Percentiles rank a stretch among this genome's conserved stretches.
These are phyloP conservation scores for Melastoma malabathricum DNA, from an alignment of 345 rosid genomes.

Conservation along the genomic window DNA sequence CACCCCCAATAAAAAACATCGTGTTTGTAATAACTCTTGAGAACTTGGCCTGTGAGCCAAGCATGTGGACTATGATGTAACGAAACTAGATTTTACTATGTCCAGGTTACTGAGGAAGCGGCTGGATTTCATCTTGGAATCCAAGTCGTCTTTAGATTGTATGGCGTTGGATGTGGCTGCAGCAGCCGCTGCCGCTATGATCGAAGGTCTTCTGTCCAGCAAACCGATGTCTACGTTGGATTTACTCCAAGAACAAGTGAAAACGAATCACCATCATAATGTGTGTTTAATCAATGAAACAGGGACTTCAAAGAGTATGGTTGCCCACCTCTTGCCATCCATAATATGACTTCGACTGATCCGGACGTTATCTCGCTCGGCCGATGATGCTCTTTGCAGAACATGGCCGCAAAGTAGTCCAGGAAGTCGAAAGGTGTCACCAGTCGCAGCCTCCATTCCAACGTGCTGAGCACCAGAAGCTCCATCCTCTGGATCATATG, in stretches of 20 bases:
- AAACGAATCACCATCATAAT: too few relatives aligned
- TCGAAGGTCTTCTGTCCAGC: constrained; percentile 35
- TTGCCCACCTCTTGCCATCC: constrained; percentile 24
- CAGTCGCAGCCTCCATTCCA: constrained; percentile 47
- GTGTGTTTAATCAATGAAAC: not conserved
- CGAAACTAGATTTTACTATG: constrained; percentile 25
- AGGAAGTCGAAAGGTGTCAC: constrained; percentile 42
- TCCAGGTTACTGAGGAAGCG: constrained; percentile 24
- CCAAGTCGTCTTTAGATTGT: constrained; percentile 27
- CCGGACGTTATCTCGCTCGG: constrained; percentile 6
- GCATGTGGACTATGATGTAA: not conserved
- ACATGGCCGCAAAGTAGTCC: constrained; percentile 19
- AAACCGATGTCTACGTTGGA: constrained; percentile 26
- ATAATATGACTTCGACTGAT: constrained; percentile 15
- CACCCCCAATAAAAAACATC: not conserved
- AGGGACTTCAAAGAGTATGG: not conserved
- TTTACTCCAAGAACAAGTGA: not conserved
- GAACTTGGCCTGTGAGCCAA: not conserved
- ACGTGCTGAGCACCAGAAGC: constrained; percentile 41
- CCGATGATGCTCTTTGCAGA: constrained; percentile 16
- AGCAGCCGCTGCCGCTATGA: constrained; percentile 41
- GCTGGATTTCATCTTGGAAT: constrained; percentile 18
- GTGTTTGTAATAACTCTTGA: too few relatives aligned
- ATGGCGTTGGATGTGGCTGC: constrained; percentile 22
- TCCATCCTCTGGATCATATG: constrained; percentile 51